Evolutionary conservation across 345 rosid species (phyloP).

Genomic region (Murraya paniculata): DNA sequence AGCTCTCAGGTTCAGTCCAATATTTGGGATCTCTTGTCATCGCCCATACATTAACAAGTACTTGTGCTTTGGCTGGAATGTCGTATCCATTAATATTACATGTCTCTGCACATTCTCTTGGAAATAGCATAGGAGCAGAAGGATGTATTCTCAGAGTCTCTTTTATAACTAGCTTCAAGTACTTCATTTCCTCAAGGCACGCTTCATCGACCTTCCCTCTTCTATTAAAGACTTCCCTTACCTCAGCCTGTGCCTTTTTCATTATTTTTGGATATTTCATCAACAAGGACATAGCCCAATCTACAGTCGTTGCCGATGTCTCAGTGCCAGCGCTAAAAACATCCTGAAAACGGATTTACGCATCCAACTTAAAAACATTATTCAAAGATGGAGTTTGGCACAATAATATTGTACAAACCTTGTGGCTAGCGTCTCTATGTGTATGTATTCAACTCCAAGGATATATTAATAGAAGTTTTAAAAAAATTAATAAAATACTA

Average conservation of each 20-base stretch:
- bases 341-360: slow-evolving; percentile 12
- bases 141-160: slow-evolving; percentile 33
- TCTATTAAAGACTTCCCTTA: slow-evolving; percentile 1
- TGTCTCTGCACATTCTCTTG: slow-evolving; percentile 22
- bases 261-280: slow-evolving; percentile 18
- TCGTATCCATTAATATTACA: slow-evolving; percentile 26
- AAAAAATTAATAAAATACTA: background rate
- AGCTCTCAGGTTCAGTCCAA: slow-evolving; percentile 17
- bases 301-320: slow-evolving; percentile 11
- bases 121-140: slow-evolving; percentile 20
- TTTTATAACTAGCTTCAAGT: slow-evolving; percentile 26
- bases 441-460: too few relatives aligned
- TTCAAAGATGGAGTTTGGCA: background rate
- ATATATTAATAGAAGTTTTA: too few relatives aligned
- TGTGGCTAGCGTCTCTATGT: too few relatives aligned
- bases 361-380: background rate
- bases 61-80: slow-evolving; percentile 1
- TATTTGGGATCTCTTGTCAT: slow-evolving; percentile 18
- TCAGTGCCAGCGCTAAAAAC: slow-evolving; percentile 16
- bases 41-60: slow-evolving; percentile 20
- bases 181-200: slow-evolving; percentile 12
- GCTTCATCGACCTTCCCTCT: slow-evolving; percentile 4
- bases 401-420: too few relatives aligned
- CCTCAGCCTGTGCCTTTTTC: slow-evolving; percentile 26
- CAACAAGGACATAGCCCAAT: slow-evolving; percentile 35